Conservation (phyloP, 1,284 basidiomycete species). For the Trichosporon sp. region DNA sequence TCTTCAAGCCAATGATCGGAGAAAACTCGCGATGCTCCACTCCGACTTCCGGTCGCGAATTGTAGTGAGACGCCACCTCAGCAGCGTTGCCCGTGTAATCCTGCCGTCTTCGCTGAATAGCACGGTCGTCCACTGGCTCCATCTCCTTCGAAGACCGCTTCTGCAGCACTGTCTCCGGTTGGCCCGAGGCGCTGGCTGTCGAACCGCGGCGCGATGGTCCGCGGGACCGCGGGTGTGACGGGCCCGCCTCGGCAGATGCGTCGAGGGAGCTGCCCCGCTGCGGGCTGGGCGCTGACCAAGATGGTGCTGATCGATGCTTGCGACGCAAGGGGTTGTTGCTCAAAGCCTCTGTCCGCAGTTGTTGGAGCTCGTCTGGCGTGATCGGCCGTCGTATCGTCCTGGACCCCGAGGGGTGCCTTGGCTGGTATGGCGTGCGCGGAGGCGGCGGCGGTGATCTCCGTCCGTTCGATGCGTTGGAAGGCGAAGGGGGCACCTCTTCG, state of each 20-base stretch:
- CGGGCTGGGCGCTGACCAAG: conserved; percentile 48
- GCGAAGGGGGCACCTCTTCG: not conserved
- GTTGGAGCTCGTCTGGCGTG: conserved; percentile 39
- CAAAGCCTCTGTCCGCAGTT: conserved; percentile 32
- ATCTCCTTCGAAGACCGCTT: not conserved
- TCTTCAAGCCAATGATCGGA: conserved; percentile 93
- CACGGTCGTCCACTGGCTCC: not conserved
- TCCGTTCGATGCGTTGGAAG: conserved; percentile 15
- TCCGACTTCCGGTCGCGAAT: conserved; percentile 87
- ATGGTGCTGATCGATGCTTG: conserved; percentile 34
- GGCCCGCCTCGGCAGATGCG: conserved; percentile 14
- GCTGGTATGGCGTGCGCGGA: conserved; percentile 38
- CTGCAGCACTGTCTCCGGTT: conserved; percentile 26
- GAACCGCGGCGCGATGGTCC: conserved; percentile 26
- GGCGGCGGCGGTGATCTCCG: not conserved
- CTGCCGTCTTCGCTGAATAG: not conserved
- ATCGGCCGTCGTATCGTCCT: conserved; percentile 37
- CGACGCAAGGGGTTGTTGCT: conserved; percentile 45
- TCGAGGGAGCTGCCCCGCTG: conserved; percentile 11
- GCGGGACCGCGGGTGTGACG: not conserved
- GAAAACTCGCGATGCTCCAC: conserved; percentile 81
- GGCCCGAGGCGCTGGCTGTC: conserved; percentile 16
- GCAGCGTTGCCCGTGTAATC: conserved; percentile 43
- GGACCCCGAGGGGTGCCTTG: conserved; percentile 34
- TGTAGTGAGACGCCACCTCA: conserved; percentile 63